These are phyloP conservation scores for Saccharomyces hybrid DNA, from an alignment of 1,139 yeast genomes.

Conservation along the genomic window DNA sequence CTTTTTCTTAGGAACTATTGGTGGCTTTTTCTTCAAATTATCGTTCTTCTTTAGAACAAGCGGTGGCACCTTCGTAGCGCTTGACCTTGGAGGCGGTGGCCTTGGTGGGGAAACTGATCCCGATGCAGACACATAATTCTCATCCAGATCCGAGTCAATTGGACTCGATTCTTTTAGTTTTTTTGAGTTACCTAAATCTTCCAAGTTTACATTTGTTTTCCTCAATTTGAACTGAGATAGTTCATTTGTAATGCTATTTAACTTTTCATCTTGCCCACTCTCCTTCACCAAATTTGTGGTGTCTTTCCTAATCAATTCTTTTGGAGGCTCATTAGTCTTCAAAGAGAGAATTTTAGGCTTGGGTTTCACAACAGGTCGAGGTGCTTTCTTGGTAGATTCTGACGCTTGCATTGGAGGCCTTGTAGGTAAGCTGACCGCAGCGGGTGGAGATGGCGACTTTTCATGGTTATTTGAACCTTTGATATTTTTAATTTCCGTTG, in stretches of 20 bases:
- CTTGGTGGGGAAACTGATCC: not conserved
- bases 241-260: conserved; percentile 9
- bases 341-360: conserved; percentile 19
- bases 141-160: not conserved
- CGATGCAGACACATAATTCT: not conserved
- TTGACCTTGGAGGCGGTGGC: not conserved
- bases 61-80: conserved; percentile 15
- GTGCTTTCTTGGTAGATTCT: conserved; percentile 5
- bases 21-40: conserved; percentile 11
- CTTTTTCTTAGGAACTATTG: conserved; percentile 9
- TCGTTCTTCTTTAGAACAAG: conserved; percentile 19
- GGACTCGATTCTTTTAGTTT: not conserved
- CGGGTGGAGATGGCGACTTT: not conserved
- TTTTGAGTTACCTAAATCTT: not conserved
- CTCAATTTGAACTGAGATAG: conserved; percentile 10
- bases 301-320: not conserved
- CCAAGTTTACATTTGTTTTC: conserved; percentile 7
- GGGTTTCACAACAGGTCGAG: conserved; percentile 24
- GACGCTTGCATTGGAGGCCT: conserved; percentile 3
- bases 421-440: too few species aligned
- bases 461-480: not conserved
- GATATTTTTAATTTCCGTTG: not conserved
- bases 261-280: not conserved
- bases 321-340: conserved; percentile 1
- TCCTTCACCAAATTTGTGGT: too few species aligned